Conservation (phyloP, 768 basidiomycete species). For the Pleurotus eryngii region DNA sequence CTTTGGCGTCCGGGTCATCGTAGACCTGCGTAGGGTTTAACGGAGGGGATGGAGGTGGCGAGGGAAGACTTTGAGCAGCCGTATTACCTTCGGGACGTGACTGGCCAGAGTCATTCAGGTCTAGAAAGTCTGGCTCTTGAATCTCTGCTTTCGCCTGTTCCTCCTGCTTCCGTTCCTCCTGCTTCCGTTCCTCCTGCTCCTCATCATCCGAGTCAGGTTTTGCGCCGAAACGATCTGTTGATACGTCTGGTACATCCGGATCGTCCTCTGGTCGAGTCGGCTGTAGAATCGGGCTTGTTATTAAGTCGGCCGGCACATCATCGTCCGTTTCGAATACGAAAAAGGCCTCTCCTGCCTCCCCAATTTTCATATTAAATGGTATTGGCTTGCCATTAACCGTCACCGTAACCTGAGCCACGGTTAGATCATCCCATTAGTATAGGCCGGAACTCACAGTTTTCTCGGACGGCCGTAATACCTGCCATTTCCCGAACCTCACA, state of each 20-base stretch:
- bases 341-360: constrained; percentile 98
- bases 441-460: constrained; percentile 61
- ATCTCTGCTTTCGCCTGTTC: constrained; percentile 14
- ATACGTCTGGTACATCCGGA: constrained; percentile 21
- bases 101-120: constrained; percentile 57
- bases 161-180: constrained; percentile 10
- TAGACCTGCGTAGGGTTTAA: constrained; percentile 22
- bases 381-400: constrained; percentile 82
- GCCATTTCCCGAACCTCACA: constrained; percentile 96
- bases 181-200: constrained; percentile 15
- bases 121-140: constrained; percentile 79
- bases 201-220: constrained; percentile 28
- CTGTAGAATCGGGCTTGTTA: constrained; percentile 87
- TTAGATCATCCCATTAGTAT: neutral
- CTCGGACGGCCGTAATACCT: constrained; percentile 89
- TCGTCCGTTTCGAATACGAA: constrained; percentile 93
- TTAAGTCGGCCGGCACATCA: constrained; percentile 88
- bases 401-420: constrained; percentile 67
- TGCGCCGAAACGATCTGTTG: constrained; percentile 39
- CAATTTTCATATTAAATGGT: constrained; percentile 97
- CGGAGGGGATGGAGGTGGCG: constrained; percentile 15
- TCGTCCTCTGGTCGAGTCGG: constrained; percentile 49
- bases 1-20: constrained; percentile 37
- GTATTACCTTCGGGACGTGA: neutral
- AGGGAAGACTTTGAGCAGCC: constrained; percentile 9